Conservation (phyloP, 305 asterid genomes). For the Caryopteris hybrid region DNA sequence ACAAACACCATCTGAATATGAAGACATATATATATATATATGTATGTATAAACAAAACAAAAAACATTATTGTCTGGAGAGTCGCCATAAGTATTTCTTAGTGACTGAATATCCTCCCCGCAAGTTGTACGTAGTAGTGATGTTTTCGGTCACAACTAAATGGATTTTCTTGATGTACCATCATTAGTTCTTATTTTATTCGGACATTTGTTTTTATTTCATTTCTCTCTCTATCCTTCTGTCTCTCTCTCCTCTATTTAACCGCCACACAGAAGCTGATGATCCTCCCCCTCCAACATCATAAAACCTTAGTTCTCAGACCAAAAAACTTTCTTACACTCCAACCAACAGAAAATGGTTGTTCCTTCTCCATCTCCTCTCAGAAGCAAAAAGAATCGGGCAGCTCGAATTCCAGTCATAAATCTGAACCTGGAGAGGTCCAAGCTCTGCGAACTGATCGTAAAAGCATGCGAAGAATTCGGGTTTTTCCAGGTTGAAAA, state of each 20-base stretch:
- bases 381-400: slow-evolving; percentile 32
- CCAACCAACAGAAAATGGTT: slow-evolving; percentile 15
- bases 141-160: too few relatives aligned
- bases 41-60: too few relatives aligned
- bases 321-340: background rate
- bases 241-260: slow-evolving; percentile 32
- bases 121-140: too few relatives aligned
- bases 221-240: too few relatives aligned
- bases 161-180: too few relatives aligned
- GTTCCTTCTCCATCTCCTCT: slow-evolving; percentile 29
- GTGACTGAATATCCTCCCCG: too few relatives aligned
- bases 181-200: too few relatives aligned
- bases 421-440: slow-evolving; percentile 39
- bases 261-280: slow-evolving; percentile 25
- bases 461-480: slow-evolving; percentile 49
- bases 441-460: slow-evolving; percentile 22
- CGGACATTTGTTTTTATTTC: too few relatives aligned
- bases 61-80: too few relatives aligned
- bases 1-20: too few relatives aligned
- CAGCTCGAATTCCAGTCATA: slow-evolving; percentile 41
- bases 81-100: too few relatives aligned
- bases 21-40: too few relatives aligned
- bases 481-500: slow-evolving; percentile 62
- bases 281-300: slow-evolving; percentile 10
- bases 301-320: background rate